These are phyloP conservation scores for Nannochloris sp. DNA, from an alignment of 139 green algal species.

Conservation along the genomic window DNA sequence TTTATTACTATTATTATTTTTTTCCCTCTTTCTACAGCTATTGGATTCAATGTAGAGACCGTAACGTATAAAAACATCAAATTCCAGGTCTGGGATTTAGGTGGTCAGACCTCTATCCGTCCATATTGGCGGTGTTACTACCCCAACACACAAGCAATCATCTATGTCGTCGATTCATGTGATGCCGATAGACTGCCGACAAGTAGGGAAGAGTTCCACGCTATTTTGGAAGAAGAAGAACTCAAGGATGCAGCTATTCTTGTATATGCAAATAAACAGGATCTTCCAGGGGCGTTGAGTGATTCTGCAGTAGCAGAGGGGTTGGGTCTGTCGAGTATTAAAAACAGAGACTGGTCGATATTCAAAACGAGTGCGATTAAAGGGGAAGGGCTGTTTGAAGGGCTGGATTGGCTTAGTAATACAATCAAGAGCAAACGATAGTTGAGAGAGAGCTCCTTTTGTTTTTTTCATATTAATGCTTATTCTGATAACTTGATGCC, in stretches of 20 bases:
- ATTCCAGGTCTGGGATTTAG: slow-evolving; percentile 84
- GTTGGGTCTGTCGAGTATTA: slow-evolving; percentile 86
- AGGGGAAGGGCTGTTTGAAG: slow-evolving; percentile 93
- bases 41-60: slow-evolving; percentile 99
- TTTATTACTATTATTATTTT: neutral
- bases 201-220: slow-evolving; percentile 86
- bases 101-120: slow-evolving; percentile 88
- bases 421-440: slow-evolving; percentile 37
- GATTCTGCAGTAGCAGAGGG: slow-evolving; percentile 89
- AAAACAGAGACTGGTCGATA: slow-evolving; percentile 90
- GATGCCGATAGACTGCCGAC: slow-evolving; percentile 89
- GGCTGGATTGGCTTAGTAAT: slow-evolving; percentile 86
- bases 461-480: too few relatives aligned
- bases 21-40: slow-evolving; percentile 59
- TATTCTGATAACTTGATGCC: too few relatives aligned
- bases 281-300: slow-evolving; percentile 85
- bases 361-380: slow-evolving; percentile 95
- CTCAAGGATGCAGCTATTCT: slow-evolving; percentile 87
- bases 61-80: slow-evolving; percentile 99
- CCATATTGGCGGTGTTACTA: slow-evolving; percentile 99
- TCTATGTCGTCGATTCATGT: slow-evolving; percentile 97
- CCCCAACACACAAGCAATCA: slow-evolving; percentile 87
- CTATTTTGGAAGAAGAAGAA: slow-evolving; percentile 97
- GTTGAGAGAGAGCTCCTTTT: too few relatives aligned
- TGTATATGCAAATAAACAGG: slow-evolving; percentile 99